A percentile compares a stretch with the other conserved stretches of the same genome.
These are phyloP conservation scores for Xylaria cubensis DNA, from an alignment of 495 filamentous ascomycete species.

Conservation along the genomic window DNA sequence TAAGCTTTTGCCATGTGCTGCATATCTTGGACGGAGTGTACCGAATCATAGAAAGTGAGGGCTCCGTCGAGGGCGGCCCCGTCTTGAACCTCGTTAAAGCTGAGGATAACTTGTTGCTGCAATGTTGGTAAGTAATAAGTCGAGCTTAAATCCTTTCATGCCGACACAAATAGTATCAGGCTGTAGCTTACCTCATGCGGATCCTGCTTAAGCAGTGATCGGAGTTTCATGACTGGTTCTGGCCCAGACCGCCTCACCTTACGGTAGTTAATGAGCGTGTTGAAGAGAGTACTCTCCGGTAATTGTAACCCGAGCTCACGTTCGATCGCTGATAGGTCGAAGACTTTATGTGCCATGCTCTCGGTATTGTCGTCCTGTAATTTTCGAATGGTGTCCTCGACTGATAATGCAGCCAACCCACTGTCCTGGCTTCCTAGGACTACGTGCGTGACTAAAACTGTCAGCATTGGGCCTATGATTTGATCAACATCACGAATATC, in stretches of 20 bases:
- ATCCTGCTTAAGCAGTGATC: constrained; percentile 14
- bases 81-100: constrained; percentile 12
- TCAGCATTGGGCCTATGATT: constrained; percentile 61
- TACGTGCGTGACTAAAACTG: constrained; percentile 60
- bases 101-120: constrained; percentile 15
- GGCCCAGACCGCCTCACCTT: constrained; percentile 10
- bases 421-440: constrained; percentile 31
- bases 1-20: constrained; percentile 15
- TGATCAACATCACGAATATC: constrained; percentile 53
- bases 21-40: constrained; percentile 1
- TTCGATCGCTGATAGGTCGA: constrained; percentile 12
- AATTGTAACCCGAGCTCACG: background rate
- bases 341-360: constrained; percentile 16
- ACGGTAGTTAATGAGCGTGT: constrained; percentile 15
- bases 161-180: background rate
- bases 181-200: constrained; percentile 12
- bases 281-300: constrained; percentile 1
- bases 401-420: background rate
- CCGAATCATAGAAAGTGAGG: constrained; percentile 8
- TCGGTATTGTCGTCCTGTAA: constrained; percentile 17
- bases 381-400: constrained; percentile 6
- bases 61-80: constrained; percentile 8
- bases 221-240: constrained; percentile 15
- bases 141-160: background rate
- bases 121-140: constrained; percentile 5